These are phyloP conservation scores for Hymenoscyphus infarciens DNA, from an alignment of 2,329 filamentous ascomycete species.

Conservation along the genomic window DNA sequence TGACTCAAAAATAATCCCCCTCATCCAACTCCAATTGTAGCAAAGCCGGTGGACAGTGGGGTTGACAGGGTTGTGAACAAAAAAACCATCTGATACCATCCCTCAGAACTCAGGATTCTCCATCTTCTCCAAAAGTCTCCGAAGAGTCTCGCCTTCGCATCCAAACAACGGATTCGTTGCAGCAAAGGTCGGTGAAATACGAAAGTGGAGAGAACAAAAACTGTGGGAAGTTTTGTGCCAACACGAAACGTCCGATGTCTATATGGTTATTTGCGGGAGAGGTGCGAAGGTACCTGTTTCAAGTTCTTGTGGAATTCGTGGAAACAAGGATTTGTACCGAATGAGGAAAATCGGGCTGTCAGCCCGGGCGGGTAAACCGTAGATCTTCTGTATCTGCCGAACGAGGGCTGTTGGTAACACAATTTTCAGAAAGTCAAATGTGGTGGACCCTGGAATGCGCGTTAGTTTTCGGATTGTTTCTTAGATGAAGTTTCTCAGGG, in stretches of 20 bases:
- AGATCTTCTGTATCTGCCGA: not conserved
- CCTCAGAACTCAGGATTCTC: not conserved
- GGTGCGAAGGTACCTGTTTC: not conserved
- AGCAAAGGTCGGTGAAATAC: not conserved
- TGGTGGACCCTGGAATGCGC: not conserved
- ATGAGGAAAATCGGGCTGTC: not conserved
- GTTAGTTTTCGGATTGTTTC: not conserved
- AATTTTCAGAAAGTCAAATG: not conserved
- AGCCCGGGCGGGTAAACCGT: not conserved
- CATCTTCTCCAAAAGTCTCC: not conserved
- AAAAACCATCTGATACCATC: not conserved
- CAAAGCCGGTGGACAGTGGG: not conserved
- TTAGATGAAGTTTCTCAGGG: not conserved
- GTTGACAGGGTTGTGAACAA: not conserved
- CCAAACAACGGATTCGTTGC: not conserved
- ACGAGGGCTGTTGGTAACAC: not conserved
- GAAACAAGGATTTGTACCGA: not conserved
- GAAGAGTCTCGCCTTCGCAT: not conserved
- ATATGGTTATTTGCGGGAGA: not conserved
- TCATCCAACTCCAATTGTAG: not conserved
- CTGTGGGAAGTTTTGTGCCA: not conserved
- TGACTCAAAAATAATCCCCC: not conserved
- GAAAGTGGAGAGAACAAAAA: not conserved
- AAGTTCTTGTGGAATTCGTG: not conserved
- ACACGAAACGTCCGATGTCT: not conserved